Conservation (phyloP, 306 rosid species). For the Pyrus betulifolia region DNA sequence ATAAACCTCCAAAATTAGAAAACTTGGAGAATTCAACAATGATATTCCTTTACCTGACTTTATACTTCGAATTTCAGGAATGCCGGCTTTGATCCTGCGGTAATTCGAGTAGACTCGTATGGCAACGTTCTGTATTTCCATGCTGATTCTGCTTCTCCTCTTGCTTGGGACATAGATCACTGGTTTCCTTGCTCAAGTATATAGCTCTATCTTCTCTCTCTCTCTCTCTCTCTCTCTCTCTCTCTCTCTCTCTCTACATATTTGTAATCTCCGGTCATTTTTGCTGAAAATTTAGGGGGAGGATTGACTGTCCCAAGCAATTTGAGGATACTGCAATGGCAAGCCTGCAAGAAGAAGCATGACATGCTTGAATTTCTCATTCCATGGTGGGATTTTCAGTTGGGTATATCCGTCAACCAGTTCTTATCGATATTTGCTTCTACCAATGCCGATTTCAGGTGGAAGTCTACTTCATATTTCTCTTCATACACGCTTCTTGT, state of each 20-base stretch:
- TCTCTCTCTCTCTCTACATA: conserved; percentile 6
- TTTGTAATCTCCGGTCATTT: not conserved
- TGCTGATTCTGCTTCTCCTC: conserved; percentile 92
- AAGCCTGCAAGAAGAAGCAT: conserved; percentile 69
- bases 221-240: conserved; percentile 7
- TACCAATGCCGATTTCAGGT: conserved; percentile 89
- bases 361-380: conserved; percentile 79
- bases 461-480: not conserved
- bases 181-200: conserved; percentile 98
- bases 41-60: not conserved
- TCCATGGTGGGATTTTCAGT: conserved; percentile 98
- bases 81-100: conserved; percentile 94
- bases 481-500: not conserved
- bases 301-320: conserved; percentile 92
- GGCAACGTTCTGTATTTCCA: conserved; percentile 90
- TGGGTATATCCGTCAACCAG: conserved; percentile 88
- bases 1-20: not conserved
- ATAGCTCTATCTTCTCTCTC: not conserved
- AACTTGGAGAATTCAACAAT: not conserved
- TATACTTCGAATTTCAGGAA: conserved; percentile 41
- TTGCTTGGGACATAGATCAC: conserved; percentile 96
- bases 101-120: conserved; percentile 72
- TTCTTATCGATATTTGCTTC: conserved; percentile 85
- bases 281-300: conserved; percentile 56
- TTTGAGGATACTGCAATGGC: conserved; percentile 76